These are phyloP conservation scores for Backusella liffmaniae DNA, from an alignment of 192 early-diverging fungal genomes.

Conservation along the genomic window DNA sequence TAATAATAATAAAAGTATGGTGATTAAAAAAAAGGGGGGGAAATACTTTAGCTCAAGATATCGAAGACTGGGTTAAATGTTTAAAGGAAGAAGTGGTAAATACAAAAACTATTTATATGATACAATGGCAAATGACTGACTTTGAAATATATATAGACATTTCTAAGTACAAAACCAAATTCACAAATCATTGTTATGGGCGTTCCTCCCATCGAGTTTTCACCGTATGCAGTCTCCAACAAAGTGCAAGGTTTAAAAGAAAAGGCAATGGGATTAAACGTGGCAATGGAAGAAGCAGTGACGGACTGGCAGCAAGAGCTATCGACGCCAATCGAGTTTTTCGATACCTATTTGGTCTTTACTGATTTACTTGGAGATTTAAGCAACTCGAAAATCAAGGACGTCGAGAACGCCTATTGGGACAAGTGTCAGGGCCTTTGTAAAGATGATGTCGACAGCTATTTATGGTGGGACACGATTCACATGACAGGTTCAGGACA, in stretches of 20 bases:
- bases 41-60: not conserved
- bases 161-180: constrained; percentile 5
- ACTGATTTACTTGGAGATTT: constrained; percentile 27
- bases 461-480: constrained; percentile 38
- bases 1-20: not conserved
- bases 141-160: not conserved
- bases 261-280: constrained; percentile 13
- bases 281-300: constrained; percentile 25
- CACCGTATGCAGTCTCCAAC: constrained; percentile 20
- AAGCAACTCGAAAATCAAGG: constrained; percentile 8
- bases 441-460: constrained; percentile 24
- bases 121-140: not conserved
- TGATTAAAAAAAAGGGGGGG: not conserved
- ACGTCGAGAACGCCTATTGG: constrained; percentile 38
- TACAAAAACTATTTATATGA: not conserved
- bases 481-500: constrained; percentile 38
- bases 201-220: constrained; percentile 33
- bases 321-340: not conserved
- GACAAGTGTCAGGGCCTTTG: constrained; percentile 33
- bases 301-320: constrained; percentile 15
- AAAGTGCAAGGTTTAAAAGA: not conserved
- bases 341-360: constrained; percentile 23
- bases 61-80: constrained; percentile 11
- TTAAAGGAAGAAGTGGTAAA: constrained; percentile 27
- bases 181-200: constrained; percentile 23